Percentiles rank a stretch among this genome's conserved stretches.
These are phyloP conservation scores for Hanseniaspora opuntiae DNA, from an alignment of 805 yeast genomes.

Conservation along the genomic window DNA sequence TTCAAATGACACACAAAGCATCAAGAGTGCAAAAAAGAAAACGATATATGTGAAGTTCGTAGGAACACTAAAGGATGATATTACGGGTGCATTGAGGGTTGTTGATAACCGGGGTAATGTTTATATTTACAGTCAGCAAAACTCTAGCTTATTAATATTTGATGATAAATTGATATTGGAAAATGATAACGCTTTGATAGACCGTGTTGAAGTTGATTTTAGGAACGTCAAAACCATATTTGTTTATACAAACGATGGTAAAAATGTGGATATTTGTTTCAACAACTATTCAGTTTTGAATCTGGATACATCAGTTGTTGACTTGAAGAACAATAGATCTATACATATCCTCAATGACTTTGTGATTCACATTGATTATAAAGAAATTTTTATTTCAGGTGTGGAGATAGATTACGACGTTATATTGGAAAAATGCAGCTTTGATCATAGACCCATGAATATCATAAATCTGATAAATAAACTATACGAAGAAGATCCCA, in stretches of 20 bases:
- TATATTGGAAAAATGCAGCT: not conserved
- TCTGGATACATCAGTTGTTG: not conserved
- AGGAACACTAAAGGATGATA: not conserved
- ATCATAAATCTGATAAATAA: slow-evolving; percentile 5
- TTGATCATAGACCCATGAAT: slow-evolving; percentile 7
- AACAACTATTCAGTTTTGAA: slow-evolving; percentile 6
- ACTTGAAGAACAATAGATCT: not conserved
- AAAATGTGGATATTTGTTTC: not conserved
- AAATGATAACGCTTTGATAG: not conserved
- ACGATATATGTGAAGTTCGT: not conserved
- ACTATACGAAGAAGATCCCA: not conserved
- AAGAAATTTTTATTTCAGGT: not conserved
- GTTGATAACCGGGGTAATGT: slow-evolving; percentile 9
- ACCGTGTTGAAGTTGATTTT: not conserved
- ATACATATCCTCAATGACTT: not conserved
- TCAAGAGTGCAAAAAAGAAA: not conserved
- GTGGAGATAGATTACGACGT: not conserved
- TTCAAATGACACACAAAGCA: not conserved
- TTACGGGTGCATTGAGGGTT: not conserved
- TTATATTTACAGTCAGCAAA: not conserved
- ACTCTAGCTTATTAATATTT: not conserved
- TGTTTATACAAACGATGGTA: not conserved
- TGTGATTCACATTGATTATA: not conserved
- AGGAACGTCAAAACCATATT: not conserved
- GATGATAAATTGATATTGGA: not conserved